Conservation (phyloP, 306 rosid genomes). For the Prunus salicina region DNA sequence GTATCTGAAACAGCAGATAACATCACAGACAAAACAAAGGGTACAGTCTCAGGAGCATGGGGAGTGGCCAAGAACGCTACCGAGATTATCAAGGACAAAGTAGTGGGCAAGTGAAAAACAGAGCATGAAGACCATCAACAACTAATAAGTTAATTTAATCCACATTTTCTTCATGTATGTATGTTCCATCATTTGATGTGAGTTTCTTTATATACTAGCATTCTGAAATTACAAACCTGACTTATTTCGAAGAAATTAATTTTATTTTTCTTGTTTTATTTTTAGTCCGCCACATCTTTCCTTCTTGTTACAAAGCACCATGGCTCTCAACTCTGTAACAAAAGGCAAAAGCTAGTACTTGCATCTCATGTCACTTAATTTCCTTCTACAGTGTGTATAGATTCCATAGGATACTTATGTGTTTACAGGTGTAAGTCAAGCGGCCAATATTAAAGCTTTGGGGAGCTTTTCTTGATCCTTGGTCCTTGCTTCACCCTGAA, state of each 20-base stretch:
- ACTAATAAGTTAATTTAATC: not conserved
- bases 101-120: constrained; percentile 28
- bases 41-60: constrained; percentile 32
- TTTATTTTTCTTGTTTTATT: not conserved
- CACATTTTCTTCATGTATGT: not conserved
- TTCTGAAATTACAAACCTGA: not conserved
- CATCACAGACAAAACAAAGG: constrained; percentile 39
- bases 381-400: too few species aligned
- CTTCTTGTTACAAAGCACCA: too few species aligned
- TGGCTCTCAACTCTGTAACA: too few species aligned
- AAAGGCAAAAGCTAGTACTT: too few species aligned
- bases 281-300: too few species aligned
- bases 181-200: not conserved
- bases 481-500: not conserved
- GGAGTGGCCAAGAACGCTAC: constrained; percentile 42
- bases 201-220: not conserved
- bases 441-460: not conserved
- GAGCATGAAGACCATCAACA: not conserved
- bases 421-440: not conserved
- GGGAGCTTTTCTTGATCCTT: not conserved
- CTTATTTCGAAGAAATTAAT: not conserved
- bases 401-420: too few species aligned
- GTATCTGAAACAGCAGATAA: constrained; percentile 38
- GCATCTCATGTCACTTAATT: too few species aligned
- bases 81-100: constrained; percentile 41